A percentile compares a stretch with the other conserved stretches of the same genome.
Evolutionary conservation across 2,329 filamentous ascomycete genomes (phyloP).

Genomic region (Aplosporella prunicola): DNA sequence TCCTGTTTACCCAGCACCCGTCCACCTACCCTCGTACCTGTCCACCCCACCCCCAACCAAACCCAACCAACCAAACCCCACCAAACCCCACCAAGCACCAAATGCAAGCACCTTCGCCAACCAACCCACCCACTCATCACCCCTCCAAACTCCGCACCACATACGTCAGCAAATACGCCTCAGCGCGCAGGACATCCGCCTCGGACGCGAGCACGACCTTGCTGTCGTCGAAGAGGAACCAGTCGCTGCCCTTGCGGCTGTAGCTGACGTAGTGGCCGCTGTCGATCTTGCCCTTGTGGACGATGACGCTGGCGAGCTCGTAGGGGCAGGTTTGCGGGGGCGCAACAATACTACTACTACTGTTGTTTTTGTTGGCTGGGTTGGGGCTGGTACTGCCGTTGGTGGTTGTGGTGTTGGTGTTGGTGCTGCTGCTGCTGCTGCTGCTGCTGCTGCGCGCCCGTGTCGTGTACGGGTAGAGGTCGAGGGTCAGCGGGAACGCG

Average conservation of each 20-base stretch:
- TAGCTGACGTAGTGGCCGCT: constrained; percentile 91
- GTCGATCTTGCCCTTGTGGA: constrained; percentile 88
- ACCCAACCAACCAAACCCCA: neutral
- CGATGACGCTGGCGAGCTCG: constrained; percentile 79
- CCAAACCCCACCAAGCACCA: too few relatives aligned
- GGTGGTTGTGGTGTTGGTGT: constrained; percentile 28
- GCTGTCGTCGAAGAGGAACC: constrained; percentile 95
- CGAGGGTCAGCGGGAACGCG: constrained; percentile 74
- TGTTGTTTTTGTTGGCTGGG: too few relatives aligned
- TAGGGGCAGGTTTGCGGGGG: constrained; percentile 56
- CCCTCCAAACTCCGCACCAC: constrained; percentile 20
- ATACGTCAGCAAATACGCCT: constrained; percentile 90
- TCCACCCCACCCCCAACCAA: neutral
- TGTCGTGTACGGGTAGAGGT: constrained; percentile 84
- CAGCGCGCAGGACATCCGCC: constrained; percentile 73
- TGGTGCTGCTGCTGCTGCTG: constrained; percentile 13
- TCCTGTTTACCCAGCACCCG: too few relatives aligned
- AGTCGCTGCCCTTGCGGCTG: constrained; percentile 72
- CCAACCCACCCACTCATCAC: neutral
- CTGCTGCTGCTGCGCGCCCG: constrained; percentile 32
- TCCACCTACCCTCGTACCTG: neutral
- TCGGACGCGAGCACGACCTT: constrained; percentile 77
- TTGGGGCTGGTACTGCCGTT: constrained; percentile 23
- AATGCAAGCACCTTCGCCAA: too few relatives aligned
- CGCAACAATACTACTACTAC: too few relatives aligned